Evolutionary conservation across 1,284 basidiomycete species (phyloP).

Genomic region (Fomitopsis palustris): DNA sequence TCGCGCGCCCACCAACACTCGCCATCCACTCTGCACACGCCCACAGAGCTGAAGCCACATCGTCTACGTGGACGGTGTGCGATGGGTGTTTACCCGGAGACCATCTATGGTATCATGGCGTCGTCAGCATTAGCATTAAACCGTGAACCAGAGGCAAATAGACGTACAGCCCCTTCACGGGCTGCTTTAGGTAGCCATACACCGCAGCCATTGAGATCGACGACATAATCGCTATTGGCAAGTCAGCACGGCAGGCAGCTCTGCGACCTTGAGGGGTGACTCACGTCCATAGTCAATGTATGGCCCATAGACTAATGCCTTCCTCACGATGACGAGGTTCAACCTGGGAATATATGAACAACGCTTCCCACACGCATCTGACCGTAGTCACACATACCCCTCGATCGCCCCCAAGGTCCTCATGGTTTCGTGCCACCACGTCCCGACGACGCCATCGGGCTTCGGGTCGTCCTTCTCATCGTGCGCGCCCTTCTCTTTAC

Average conservation of each 20-base stretch:
- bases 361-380: neutral
- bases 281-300: constrained; percentile 61
- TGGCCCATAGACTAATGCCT: constrained; percentile 73
- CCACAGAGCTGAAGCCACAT: constrained; percentile 75
- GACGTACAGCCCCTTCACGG: constrained; percentile 81
- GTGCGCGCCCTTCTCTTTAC: constrained; percentile 60
- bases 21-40: constrained; percentile 75
- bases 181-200: constrained; percentile 80
- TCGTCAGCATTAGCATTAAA: neutral
- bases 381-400: constrained; percentile 42
- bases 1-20: constrained; percentile 47
- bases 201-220: constrained; percentile 78
- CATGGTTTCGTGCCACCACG: constrained; percentile 89
- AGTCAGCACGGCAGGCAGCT: constrained; percentile 16
- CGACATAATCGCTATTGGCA: constrained; percentile 36
- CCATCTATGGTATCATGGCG: constrained; percentile 45
- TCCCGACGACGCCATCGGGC: constrained; percentile 70
- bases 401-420: constrained; percentile 73
- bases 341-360: constrained; percentile 42
- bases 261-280: constrained; percentile 8
- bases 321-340: constrained; percentile 76
- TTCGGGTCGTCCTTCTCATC: constrained; percentile 75
- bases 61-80: constrained; percentile 77
- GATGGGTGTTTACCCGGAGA: constrained; percentile 77
- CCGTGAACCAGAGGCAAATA: constrained; percentile 2